Evolutionary conservation across 2,329 filamentous ascomycete species (phyloP), one percentile per base, ranked within the genome.

Genomic region (Ophiosphaerella narmari): DNA sequence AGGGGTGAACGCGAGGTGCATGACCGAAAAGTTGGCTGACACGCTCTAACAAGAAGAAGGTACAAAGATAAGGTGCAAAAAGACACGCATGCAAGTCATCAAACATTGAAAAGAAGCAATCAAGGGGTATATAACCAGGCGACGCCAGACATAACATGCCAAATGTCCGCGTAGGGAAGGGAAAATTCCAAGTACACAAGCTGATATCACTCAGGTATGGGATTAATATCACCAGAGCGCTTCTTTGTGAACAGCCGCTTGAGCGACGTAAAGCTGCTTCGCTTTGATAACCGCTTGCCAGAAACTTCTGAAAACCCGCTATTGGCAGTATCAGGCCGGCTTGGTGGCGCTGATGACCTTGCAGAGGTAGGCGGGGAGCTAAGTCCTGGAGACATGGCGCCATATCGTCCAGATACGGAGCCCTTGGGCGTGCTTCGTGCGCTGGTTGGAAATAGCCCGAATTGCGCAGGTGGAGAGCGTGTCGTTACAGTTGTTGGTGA

Each of bases 171-270:
- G 57, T 45, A 50, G 59, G 54, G 46, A 51, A 52, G 57, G 46
- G 33, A 57, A 42, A 36, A 52, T 39, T 43, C 29, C 34, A 47
- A 31, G 42, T 39, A 49, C 44, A 56, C 18, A 4, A 36, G 34
- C 18, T 43, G 43, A 37, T 16, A 45, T 64, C 59, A 72, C 55
- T 73, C 70, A 34, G 62, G 63, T 46, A 72, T 73, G 24, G 67
- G 63, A 47, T 67, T 65, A 48, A 71, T 66, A 36, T 58, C 59
- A 35, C 55, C 59, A 29, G 65, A 60, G 49, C 65, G 70, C 50
- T 68, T 72, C 50, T 71, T 71, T 24, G 61, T 67, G 50, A 73
- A 73, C n/a, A 73, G 52, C 32, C 66, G 62, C 52, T 67, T 68
- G 40, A 73, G 52, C 21, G 67, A 71, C 12, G 69, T 65, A 35